Conservation (phyloP, 2,329 filamentous ascomycete species). For the Colletotrichum sojae region DNA sequence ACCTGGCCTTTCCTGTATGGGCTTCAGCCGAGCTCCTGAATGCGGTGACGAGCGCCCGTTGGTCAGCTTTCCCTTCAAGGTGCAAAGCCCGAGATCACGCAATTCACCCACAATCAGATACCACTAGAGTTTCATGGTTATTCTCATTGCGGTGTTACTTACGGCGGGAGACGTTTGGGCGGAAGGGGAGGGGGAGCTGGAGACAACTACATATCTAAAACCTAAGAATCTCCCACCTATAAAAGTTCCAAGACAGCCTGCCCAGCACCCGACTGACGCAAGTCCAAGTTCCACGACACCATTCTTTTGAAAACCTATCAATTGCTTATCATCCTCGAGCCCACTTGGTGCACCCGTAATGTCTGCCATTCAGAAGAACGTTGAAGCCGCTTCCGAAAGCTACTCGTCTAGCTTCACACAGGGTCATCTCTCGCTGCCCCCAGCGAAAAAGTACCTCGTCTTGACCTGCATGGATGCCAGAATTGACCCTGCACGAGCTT, state of each 20-base stretch:
- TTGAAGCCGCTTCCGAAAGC: conserved; percentile 38
- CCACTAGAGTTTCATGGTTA: not conserved
- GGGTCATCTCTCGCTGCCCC: conserved; percentile 76
- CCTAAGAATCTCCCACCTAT: conserved; percentile 6
- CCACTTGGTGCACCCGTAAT: not conserved
- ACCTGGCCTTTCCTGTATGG: conserved; percentile 17
- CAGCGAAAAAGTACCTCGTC: conserved; percentile 74
- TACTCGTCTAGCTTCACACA: conserved; percentile 67
- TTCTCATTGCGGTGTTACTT: not conserved
- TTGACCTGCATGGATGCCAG: conserved; percentile 90
- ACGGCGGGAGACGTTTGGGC: not conserved
- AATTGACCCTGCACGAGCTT: conserved; percentile 76
- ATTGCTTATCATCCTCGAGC: not conserved
- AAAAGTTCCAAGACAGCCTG: conserved; percentile 4
- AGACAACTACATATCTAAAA: conserved; percentile 9
- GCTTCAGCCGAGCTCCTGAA: conserved; percentile 9
- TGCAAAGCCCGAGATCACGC: conserved; percentile 36
- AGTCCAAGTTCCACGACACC: not conserved
- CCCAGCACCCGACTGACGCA: not conserved
- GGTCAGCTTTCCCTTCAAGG: conserved; percentile 3
- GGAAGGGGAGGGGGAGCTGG: conserved; percentile 11
- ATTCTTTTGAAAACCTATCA: too few species aligned
- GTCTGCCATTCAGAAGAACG: conserved; percentile 39
- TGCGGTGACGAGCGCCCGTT: conserved; percentile 29
- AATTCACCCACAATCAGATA: conserved; percentile 36